Base-by-base conservation (phyloP, 176 grass and related monocot genomes). In the Carex littledalei region DNA sequence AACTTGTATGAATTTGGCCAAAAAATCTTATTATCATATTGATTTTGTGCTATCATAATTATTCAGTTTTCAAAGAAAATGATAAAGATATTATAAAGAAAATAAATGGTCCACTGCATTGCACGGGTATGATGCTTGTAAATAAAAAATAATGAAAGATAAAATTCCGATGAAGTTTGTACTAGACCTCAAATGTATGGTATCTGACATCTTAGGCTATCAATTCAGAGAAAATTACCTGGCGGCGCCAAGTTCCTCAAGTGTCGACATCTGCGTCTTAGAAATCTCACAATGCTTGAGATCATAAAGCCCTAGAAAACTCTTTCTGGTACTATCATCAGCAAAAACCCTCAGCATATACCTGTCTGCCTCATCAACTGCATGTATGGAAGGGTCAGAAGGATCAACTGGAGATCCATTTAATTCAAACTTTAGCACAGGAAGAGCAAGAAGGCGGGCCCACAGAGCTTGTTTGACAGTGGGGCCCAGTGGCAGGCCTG, bases 261-360 rank as follows among this genome's bases (percentile, higher is more conserved):
- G 87, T 8, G 88, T 29, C 1, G 18, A 55, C 86, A 83, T 94
- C 85, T 95, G 93, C 13, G 85, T 84, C 53, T 87, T 37, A 15
- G 91, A 90, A 63, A 98, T 21, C 22, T 98, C 93, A 3, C 89
- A 84, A 43, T 89, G 88, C 80, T 88, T 92, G 20, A 89, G 89
- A 75, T 98, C 91, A 63, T 95, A 95, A 81, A 98, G 80, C 83
- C 96, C 96, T 22, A 98, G 86, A 76, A 94, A 98, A 87, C 78
- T 92, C 74, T 95, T 91, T 88, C 93, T 89, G 67, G 94, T 75
- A 63, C 65, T 71, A n/a, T 89, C 72, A 75, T 88, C 87, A 11
- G 88, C 81, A 39, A 95, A 79, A 35, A 98, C 68, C 87, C 86
- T 90, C 80, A 89, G 18, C 20, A 64, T 86, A 35, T 84, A 80